Conservation (phyloP, 768 basidiomycete genomes). For the Kwoniella sp. region DNA sequence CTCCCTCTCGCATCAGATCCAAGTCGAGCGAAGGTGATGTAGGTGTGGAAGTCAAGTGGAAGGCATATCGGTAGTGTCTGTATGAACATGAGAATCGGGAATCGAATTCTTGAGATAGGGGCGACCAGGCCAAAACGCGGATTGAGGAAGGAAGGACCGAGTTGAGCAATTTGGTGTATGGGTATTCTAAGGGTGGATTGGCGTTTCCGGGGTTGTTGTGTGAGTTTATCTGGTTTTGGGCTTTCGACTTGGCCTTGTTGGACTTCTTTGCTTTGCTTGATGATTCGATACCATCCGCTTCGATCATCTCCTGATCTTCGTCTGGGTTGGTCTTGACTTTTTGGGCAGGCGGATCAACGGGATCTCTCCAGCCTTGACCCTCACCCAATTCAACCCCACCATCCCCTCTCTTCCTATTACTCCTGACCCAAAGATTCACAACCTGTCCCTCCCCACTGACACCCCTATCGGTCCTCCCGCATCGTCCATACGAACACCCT, state of each 20-base stretch:
- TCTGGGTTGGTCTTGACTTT: constrained; percentile 9
- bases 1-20: constrained; percentile 72
- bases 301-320: constrained; percentile 2
- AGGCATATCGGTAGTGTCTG: constrained; percentile 98
- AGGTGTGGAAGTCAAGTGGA: constrained; percentile 60
- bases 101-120: constrained; percentile 74
- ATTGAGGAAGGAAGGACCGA: constrained; percentile 84
- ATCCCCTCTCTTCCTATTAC: constrained; percentile 56
- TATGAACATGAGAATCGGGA: constrained; percentile 82
- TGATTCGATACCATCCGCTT: background rate
- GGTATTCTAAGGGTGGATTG: constrained; percentile 61
- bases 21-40: constrained; percentile 65
- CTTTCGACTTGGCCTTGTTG: background rate
- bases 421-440: constrained; percentile 85
- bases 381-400: constrained; percentile 31
- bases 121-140: constrained; percentile 90
- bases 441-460: constrained; percentile 95
- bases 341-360: constrained; percentile 14
- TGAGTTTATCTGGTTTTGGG: background rate
- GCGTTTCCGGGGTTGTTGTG: background rate
- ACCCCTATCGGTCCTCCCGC: constrained; percentile 91
- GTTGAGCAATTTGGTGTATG: constrained; percentile 80
- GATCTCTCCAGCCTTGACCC: constrained; percentile 32
- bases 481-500: constrained; percentile 85
- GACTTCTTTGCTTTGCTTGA: background rate